These are phyloP conservation scores for Basidiobolus meristosporus DNA, from an alignment of 371 early-diverging fungal species.

Conservation along the genomic window DNA sequence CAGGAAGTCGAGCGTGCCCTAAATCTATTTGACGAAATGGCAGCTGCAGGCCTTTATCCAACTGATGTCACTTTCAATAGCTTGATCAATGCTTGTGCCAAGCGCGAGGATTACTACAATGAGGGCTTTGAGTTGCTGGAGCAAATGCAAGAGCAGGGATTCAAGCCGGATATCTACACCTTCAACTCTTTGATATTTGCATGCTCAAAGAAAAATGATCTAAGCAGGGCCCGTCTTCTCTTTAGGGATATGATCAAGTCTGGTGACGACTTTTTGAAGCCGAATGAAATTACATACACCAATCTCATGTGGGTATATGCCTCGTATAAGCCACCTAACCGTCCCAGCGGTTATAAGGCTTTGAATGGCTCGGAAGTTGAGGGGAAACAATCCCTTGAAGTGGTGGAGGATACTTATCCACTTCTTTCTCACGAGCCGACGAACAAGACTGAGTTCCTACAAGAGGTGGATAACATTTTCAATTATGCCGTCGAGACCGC, in stretches of 20 bases:
- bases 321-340: neutral
- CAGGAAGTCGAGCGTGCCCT: slow-evolving; percentile 64
- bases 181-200: slow-evolving; percentile 65
- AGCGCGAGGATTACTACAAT: slow-evolving; percentile 50
- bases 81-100: slow-evolving; percentile 69
- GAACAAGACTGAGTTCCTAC: neutral
- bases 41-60: slow-evolving; percentile 31
- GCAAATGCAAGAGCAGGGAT: slow-evolving; percentile 67
- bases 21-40: slow-evolving; percentile 70
- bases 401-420: neutral
- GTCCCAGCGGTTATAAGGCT: too few relatives aligned
- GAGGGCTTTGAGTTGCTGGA: slow-evolving; percentile 61
- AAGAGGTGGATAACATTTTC: neutral
- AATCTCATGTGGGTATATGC: slow-evolving; percentile 5
- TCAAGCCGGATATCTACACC: slow-evolving; percentile 51
- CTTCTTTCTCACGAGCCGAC: neutral
- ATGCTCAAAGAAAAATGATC: slow-evolving; percentile 41
- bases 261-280: slow-evolving; percentile 1
- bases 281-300: slow-evolving; percentile 3
- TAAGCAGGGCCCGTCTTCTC: slow-evolving; percentile 33
- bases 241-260: slow-evolving; percentile 27
- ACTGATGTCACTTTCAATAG: slow-evolving; percentile 72
- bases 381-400: neutral
- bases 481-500: neutral
- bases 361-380: neutral